Base-by-base conservation (phyloP, 2,329 filamentous ascomycete species). In the Cercospora sp. region DNA sequence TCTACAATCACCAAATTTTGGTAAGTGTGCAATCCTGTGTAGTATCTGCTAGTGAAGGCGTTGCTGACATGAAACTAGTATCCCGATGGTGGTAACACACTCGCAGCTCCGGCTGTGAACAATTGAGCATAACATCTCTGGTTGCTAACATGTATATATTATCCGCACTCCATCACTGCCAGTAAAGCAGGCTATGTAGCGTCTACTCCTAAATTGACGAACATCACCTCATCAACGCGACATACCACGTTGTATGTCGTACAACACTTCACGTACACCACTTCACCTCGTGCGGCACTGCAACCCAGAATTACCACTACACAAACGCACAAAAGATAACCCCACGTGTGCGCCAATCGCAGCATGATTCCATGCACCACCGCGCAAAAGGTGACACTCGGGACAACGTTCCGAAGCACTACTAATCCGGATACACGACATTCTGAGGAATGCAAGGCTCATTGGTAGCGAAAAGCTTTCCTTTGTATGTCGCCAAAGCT, bases 1-100 rank as follows among this genome's bases (percentile, higher is more conserved):
- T 86, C 70, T 82, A 85, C 69, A 86, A 87, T 53, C 83, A 85
- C 57, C 84, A 86, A 74, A 81, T 85, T 34, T 66, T 87, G 55
- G 30, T 64, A 40, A 24, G 61, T 63, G 13, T 84, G 74, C 34
- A 37, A 37, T 37, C 12, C 12, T 37, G 34, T 13, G 34, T 37
- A 37, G 34, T 37, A 16, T 5, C 34, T 37, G 34, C 34, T 37
- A 16, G 12, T 16, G 34, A 16, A 37, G 34, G 5, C 34, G 4
- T 6, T 6, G 24, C 32, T 55, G 49, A 26, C 37, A 26, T 49
- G 13, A 53, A 40, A 13, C 4, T 55, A 69, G 66, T 66, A 61
- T 57, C 26, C 24, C 7, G 58, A 40, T 40, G 63, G 69, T 18
- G 62, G 69, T 6, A 71, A 71, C 43, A 71, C 69, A 16, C 65